phyloP scores from a whole-genome alignment of 495 filamentous ascomycete genomes.

The Penicillium diatomitis region DNA sequence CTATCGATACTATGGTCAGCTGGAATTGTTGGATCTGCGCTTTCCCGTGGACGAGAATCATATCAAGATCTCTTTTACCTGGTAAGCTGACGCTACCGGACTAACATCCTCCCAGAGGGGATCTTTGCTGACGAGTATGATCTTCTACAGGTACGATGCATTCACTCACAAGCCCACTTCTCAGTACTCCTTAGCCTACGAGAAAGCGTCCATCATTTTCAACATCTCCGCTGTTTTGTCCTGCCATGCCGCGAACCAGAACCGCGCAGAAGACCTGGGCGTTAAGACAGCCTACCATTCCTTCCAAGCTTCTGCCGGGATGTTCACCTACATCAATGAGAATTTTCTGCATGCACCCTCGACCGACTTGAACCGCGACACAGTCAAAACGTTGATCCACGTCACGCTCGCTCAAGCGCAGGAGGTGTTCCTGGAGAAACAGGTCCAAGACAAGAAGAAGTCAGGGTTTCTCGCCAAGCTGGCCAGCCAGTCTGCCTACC shows the following conservation, averaged over 20 bases:
- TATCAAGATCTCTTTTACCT: conserved; percentile 97
- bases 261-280: conserved; percentile 81
- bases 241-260: conserved; percentile 89
- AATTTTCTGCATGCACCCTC: conserved; percentile 97
- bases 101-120: too few relatives aligned
- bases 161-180: conserved; percentile 95
- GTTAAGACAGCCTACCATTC: conserved; percentile 97
- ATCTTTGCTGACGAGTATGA: background rate
- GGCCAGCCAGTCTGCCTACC: conserved; percentile 77
- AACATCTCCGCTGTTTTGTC: conserved; percentile 97
- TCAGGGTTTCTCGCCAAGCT: conserved; percentile 85
- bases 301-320: conserved; percentile 94
- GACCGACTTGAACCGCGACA: conserved; percentile 86
- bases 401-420: conserved; percentile 93
- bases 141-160: conserved; percentile 73
- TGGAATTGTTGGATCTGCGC: conserved; percentile 86
- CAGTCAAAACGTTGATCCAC: conserved; percentile 86
- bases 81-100: conserved; percentile 43
- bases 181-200: conserved; percentile 93
- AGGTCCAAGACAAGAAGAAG: conserved; percentile 89
- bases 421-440: conserved; percentile 95
- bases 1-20: conserved; percentile 95
- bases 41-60: conserved; percentile 98
- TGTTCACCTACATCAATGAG: conserved; percentile 99
- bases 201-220: conserved; percentile 99